Evolutionary conservation across 805 yeast genomes (phyloP), one percentile per base, ranked within the genome.

Genomic region (Kregervanrija delftensis): DNA sequence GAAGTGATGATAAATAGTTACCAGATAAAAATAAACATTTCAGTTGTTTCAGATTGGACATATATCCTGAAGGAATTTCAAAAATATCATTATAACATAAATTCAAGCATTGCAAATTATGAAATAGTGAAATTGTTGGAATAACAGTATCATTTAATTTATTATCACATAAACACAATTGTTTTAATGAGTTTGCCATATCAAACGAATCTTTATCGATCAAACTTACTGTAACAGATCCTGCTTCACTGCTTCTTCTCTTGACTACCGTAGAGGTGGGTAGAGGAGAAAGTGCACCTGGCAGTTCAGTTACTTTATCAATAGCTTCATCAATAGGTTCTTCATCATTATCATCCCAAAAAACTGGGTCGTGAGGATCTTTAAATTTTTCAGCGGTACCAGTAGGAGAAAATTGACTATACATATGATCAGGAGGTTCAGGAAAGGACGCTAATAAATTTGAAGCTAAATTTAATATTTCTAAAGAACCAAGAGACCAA

Each of bases 31-130:
- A 87, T 8, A 93, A 67, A 50, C 79, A 86, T 5, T 73, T 73
- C 49, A 93, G 65, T 31, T 69, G 67, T 1, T 71, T 65, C 48
- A 86, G 66, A 37, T 81, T 72, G 30, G 77, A 64, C 11, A 86
- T 59, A 2, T 81, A 77, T n/a, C 95, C 87, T 14, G 69, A 63
- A 0, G 96, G 95, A 28, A 91, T 77, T 53, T 91, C 98, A 33
- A 83, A 66, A 31, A 93, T 63, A 50, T 82, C 90, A 57, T 93
- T 93, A 62, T 91, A 91, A 0, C 96, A 79, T 44, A 93, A 61
- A 54, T 91, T 89, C 53, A 93, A 68, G 1, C 73, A 60, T 47
- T 74, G 76, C 50, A 93, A 64, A 41, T 80, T 76, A 1, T 67
- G 59, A 49, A 86, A 73, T 40, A 73, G 65, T 5, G 86, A 74